Percentiles rank a stretch among this genome's conserved stretches.
phyloP scores from a whole-genome alignment of 208 protist species.

The Leishmania lainsoni region DNA sequence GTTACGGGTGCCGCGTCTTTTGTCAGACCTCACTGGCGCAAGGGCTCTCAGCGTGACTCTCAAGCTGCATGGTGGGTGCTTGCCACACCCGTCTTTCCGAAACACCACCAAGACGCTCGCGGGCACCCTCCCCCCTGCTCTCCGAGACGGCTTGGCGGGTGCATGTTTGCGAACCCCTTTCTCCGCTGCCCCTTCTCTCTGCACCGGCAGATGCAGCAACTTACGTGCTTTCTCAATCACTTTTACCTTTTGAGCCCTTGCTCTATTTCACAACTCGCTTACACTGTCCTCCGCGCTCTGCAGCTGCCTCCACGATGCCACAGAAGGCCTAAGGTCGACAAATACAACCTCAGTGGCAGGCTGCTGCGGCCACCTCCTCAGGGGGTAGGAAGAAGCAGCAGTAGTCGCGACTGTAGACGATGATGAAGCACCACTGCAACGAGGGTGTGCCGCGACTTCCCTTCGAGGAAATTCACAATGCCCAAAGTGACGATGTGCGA shows the following conservation, averaged over 20 bases:
- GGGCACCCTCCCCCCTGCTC: background rate
- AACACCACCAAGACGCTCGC: background rate
- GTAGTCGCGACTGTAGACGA: slow-evolving; percentile 48
- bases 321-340: slow-evolving; percentile 12
- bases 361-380: background rate
- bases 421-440: slow-evolving; percentile 45
- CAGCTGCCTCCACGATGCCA: background rate
- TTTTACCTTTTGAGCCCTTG: background rate
- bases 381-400: slow-evolving; percentile 2
- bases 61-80: background rate
- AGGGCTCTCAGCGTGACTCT: background rate
- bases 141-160: background rate
- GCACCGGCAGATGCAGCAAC: too few species aligned
- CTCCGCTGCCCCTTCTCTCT: too few species aligned
- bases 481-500: slow-evolving; percentile 25
- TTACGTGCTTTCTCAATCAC: background rate
- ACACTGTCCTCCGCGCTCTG: background rate
- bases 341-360: background rate
- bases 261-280: background rate
- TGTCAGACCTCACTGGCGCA: background rate
- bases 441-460: slow-evolving; percentile 39
- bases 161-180: too few species aligned
- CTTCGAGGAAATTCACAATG: slow-evolving; percentile 36
- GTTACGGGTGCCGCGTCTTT: background rate
- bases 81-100: background rate